These are phyloP conservation scores for Escallonia rubra DNA, from an alignment of 129 eudicot species.

Conservation along the genomic window DNA sequence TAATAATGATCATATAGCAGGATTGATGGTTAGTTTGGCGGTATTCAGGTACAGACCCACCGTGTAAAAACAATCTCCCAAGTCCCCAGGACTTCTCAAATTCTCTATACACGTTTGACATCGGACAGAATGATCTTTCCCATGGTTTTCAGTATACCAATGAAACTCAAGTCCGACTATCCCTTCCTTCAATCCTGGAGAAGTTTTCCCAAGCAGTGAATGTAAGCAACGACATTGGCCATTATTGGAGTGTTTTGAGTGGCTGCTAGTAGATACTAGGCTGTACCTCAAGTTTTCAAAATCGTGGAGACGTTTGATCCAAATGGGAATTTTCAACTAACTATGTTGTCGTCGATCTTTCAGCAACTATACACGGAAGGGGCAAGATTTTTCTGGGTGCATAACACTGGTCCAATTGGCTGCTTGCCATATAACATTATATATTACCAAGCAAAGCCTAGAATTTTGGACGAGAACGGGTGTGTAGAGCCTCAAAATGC, in stretches of 20 bases:
- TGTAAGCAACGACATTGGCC: constrained; percentile 10
- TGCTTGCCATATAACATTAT: constrained; percentile 25
- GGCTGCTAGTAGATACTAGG: too few species aligned
- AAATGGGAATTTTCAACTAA: neutral
- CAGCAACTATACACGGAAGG: constrained; percentile 24
- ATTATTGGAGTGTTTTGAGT: neutral
- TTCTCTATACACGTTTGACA: constrained; percentile 33
- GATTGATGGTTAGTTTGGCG: neutral
- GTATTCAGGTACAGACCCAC: neutral
- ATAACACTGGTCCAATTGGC: constrained; percentile 27
- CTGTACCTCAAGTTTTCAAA: too few species aligned
- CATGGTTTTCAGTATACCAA: constrained; percentile 16
- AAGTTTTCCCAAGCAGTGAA: constrained; percentile 16
- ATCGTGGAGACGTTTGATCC: neutral
- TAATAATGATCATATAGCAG: neutral
- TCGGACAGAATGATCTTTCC: constrained; percentile 34
- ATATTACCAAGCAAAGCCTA: constrained; percentile 13
- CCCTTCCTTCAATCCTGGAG: constrained; percentile 21
- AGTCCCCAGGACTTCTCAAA: constrained; percentile 23
- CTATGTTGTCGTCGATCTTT: neutral
- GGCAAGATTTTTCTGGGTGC: constrained; percentile 28
- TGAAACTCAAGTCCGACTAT: constrained; percentile 16
- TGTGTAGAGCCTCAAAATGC: constrained; percentile 27
- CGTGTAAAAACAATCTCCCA: constrained; percentile 14
- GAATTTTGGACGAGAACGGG: constrained; percentile 23